Evolutionary conservation across 192 early-diverging fungal species (phyloP).

Genomic region (Coemansia sp.): DNA sequence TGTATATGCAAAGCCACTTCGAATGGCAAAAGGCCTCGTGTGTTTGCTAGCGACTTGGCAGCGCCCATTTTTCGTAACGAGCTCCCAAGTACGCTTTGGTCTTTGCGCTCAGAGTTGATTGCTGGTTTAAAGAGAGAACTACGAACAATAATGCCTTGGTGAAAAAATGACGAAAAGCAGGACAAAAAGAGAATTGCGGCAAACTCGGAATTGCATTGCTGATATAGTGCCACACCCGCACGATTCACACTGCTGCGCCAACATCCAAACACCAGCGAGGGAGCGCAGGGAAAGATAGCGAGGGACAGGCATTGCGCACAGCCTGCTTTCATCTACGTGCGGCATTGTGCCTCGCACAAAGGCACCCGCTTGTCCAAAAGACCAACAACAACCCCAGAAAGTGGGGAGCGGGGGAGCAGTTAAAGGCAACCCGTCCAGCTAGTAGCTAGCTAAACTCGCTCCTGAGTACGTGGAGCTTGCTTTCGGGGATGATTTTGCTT

Average conservation of each 20-base stretch:
- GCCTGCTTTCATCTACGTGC: neutral
- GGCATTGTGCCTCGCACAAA: neutral
- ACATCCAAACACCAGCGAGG: neutral
- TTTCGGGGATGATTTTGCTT: neutral
- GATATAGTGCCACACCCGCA: neutral
- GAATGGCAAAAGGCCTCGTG: neutral
- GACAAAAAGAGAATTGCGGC: neutral
- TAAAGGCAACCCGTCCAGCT: neutral
- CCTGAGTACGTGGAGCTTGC: conserved; percentile 12
- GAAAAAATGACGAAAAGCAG: neutral
- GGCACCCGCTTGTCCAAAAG: neutral
- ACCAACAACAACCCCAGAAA: neutral
- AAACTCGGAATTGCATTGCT: neutral
- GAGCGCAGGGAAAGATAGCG: neutral
- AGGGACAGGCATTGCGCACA: too few relatives aligned
- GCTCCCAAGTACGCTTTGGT: neutral
- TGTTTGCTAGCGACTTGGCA: neutral
- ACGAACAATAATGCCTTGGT: neutral
- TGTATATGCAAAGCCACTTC: neutral
- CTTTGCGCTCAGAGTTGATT: neutral
- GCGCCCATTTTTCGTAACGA: neutral
- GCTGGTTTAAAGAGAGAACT: neutral
- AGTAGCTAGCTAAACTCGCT: conserved; percentile 12
- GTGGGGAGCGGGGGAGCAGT: neutral
- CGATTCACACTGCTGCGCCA: neutral